A percentile compares a stretch with the other conserved stretches of the same genome.
These are phyloP conservation scores for Thelonectria olida DNA, from an alignment of 2,329 filamentous ascomycete species.

Conservation along the genomic window DNA sequence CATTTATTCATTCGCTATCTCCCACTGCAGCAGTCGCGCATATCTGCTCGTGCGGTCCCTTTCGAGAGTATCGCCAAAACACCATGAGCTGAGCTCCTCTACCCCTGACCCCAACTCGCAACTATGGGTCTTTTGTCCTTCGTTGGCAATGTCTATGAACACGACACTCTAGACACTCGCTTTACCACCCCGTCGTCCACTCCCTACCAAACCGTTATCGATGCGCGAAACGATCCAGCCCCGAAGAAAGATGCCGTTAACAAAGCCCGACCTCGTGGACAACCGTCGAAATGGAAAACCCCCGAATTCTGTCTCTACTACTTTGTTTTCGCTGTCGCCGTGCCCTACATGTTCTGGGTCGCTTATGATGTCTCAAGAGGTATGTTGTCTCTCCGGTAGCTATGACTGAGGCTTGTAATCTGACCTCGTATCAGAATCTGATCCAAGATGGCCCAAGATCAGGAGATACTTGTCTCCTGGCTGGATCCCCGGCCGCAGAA, in stretches of 20 bases:
- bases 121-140: constrained; percentile 56
- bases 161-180: constrained; percentile 68
- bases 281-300: constrained; percentile 83
- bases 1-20: background rate
- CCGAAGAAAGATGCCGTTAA: constrained; percentile 41
- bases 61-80: background rate
- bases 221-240: constrained; percentile 57
- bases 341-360: constrained; percentile 93
- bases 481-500: constrained; percentile 92
- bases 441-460: constrained; percentile 83
- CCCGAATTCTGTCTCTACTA: constrained; percentile 88
- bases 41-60: background rate
- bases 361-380: constrained; percentile 86
- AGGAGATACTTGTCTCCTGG: constrained; percentile 76
- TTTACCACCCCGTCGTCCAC: constrained; percentile 76
- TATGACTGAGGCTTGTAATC: background rate
- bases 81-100: constrained; percentile 37
- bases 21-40: background rate
- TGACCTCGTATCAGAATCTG: constrained; percentile 66
- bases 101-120: constrained; percentile 27
- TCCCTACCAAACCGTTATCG: constrained; percentile 68
- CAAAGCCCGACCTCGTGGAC: constrained; percentile 55
- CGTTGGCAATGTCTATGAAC: constrained; percentile 66
- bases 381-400: constrained; percentile 50
- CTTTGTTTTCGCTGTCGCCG: constrained; percentile 67